Evolutionary conservation across 192 early-diverging fungal genomes (phyloP).

Genomic region (Haplosporangium gracile): DNA sequence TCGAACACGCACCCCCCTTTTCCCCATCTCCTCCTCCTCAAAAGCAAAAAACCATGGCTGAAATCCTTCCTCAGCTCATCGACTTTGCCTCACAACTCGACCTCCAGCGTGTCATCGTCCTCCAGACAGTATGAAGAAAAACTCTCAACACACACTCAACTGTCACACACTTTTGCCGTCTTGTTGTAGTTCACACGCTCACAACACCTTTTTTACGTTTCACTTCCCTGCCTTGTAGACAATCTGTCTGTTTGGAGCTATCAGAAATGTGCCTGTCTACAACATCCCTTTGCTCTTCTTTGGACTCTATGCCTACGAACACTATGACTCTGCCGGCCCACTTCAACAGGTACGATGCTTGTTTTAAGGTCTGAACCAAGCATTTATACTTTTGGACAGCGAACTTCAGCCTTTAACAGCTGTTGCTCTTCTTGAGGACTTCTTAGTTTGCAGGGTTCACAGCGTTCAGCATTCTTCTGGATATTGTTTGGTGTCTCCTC

Average conservation of each 20-base stretch:
- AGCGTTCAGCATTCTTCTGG: constrained; percentile 61
- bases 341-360: constrained; percentile 59
- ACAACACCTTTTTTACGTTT: background rate
- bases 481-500: constrained; percentile 62
- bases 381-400: background rate
- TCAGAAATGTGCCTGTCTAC: constrained; percentile 62
- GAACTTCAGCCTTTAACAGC: background rate
- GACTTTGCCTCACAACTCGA: constrained; percentile 53
- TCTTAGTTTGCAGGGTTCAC: constrained; percentile 62
- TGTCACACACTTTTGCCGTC: background rate
- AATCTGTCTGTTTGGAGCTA: constrained; percentile 60
- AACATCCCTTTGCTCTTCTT: constrained; percentile 68
- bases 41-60: constrained; percentile 20
- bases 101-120: constrained; percentile 49
- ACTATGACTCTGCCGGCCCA: constrained; percentile 64
- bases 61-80: constrained; percentile 51
- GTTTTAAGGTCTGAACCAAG: background rate
- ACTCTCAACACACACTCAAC: background rate
- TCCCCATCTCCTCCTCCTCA: background rate
- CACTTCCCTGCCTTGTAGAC: constrained; percentile 36
- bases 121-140: constrained; percentile 27
- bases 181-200: background rate
- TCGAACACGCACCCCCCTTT: background rate
- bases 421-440: background rate
- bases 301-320: constrained; percentile 65